phyloP scores from a whole-genome alignment of 106 monocot species.

The Acanthochlamys bracteata region DNA sequence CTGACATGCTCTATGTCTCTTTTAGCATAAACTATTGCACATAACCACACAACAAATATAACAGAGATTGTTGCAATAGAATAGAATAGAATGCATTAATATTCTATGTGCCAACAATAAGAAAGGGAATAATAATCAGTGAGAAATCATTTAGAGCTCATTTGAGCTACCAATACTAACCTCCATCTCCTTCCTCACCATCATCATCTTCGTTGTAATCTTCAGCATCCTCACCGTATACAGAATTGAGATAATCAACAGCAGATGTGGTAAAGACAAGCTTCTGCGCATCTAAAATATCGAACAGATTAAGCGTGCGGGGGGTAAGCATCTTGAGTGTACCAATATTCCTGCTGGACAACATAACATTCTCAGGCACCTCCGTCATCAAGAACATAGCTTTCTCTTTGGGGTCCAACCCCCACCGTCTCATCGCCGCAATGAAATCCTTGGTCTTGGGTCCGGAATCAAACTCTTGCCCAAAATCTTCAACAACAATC shows the following conservation, averaged over 20 bases:
- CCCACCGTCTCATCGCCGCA: conserved; percentile 67
- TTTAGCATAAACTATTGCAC: too few species aligned
- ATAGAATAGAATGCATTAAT: too few species aligned
- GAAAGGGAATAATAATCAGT: background rate
- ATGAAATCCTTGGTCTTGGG: conserved; percentile 79
- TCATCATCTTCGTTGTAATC: conserved; percentile 13
- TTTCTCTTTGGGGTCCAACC: conserved; percentile 76
- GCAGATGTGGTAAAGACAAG: conserved; percentile 61
- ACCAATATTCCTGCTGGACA: conserved; percentile 83
- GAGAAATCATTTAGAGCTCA: background rate
- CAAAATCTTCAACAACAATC: conserved; percentile 67
- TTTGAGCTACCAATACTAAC: conserved; percentile 1
- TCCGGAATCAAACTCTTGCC: conserved; percentile 24
- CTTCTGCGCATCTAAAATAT: conserved; percentile 65
- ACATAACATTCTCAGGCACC: conserved; percentile 45
- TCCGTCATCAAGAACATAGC: conserved; percentile 67
- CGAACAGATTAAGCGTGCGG: conserved; percentile 82
- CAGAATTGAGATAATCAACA: conserved; percentile 65
- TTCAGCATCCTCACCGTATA: conserved; percentile 43
- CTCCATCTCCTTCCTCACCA: conserved; percentile 13
- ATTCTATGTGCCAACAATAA: background rate
- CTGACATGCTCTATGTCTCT: too few species aligned
- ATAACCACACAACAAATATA: too few species aligned
- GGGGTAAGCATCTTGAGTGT: conserved; percentile 94
- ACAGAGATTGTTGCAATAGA: too few species aligned